A percentile compares a stretch with the other conserved stretches of the same genome.
These are phyloP conservation scores for Borealophlyctis nickersoniae DNA, from an alignment of 192 early-diverging fungal genomes.

Conservation along the genomic window DNA sequence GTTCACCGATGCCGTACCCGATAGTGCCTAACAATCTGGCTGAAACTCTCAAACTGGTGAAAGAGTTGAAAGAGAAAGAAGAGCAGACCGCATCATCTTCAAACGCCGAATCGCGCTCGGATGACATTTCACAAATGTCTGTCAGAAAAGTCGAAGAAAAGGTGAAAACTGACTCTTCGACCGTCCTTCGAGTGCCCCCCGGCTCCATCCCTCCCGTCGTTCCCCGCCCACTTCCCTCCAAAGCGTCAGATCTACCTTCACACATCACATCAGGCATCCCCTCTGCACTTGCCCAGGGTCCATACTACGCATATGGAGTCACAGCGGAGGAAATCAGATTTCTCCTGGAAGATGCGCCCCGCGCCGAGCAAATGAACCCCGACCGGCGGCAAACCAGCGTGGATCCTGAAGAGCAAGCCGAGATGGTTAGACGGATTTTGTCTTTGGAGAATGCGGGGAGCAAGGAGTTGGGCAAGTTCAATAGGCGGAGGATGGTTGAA, in stretches of 20 bases:
- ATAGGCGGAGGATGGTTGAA: slow-evolving; percentile 66
- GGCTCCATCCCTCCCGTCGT: slow-evolving; percentile 4
- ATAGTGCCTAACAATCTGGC: slow-evolving; percentile 14
- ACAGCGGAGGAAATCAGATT: slow-evolving; percentile 36
- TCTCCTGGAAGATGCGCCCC: slow-evolving; percentile 35
- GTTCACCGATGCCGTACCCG: background rate
- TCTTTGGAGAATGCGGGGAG: slow-evolving; percentile 79
- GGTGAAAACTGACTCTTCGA: slow-evolving; percentile 2
- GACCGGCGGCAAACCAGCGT: background rate
- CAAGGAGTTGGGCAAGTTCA: slow-evolving; percentile 72
- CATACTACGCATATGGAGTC: slow-evolving; percentile 41
- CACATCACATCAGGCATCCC: background rate
- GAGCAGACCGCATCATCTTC: background rate
- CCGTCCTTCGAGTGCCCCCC: slow-evolving; percentile 11
- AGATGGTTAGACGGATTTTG: slow-evolving; percentile 58
- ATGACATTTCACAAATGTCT: too few species aligned
- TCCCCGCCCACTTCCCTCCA: background rate
- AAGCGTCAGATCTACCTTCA: slow-evolving; percentile 5
- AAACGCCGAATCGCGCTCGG: background rate
- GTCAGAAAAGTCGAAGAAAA: slow-evolving; percentile 1
- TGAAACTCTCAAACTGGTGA: slow-evolving; percentile 6
- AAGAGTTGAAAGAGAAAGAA: background rate
- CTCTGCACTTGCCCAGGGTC: slow-evolving; percentile 18
- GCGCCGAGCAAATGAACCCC: slow-evolving; percentile 3
- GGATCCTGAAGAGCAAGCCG: slow-evolving; percentile 34